Percentiles rank a stretch among this genome's conserved stretches.
Conservation (phyloP, 306 rosid species). For the Cicer chorassanicum region DNA sequence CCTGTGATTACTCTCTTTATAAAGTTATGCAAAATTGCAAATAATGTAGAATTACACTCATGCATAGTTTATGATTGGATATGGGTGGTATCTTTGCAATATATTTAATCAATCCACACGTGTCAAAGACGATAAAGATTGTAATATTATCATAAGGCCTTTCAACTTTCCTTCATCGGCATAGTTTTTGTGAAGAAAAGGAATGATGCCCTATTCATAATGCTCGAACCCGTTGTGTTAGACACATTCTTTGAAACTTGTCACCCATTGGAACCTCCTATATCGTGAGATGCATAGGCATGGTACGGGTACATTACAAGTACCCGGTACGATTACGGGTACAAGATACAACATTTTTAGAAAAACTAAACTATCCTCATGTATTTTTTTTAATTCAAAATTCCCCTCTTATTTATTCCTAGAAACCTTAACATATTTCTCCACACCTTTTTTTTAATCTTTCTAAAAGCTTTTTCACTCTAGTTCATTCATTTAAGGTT, state of each 20-base stretch:
- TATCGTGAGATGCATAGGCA: background rate
- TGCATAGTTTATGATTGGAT: slow-evolving; percentile 43
- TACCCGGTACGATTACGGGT: background rate
- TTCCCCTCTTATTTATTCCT: background rate
- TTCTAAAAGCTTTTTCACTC: background rate
- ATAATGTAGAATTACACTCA: slow-evolving; percentile 25
- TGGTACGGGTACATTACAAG: background rate
- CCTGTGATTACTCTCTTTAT: slow-evolving; percentile 64
- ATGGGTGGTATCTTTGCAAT: slow-evolving; percentile 19
- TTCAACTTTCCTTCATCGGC: slow-evolving; percentile 25
- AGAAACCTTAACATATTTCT: background rate
- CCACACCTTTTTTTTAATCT: background rate
- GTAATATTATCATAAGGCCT: slow-evolving; percentile 29
- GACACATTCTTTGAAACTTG: slow-evolving; percentile 10
- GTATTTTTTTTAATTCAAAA: slow-evolving; percentile 3
- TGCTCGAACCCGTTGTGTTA: background rate
- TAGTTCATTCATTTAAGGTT: background rate
- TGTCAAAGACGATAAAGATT: slow-evolving; percentile 11
- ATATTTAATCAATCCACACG: slow-evolving; percentile 17
- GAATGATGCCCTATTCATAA: slow-evolving; percentile 17
- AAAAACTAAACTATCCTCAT: background rate
- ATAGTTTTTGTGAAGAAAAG: slow-evolving; percentile 36
- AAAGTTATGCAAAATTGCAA: slow-evolving; percentile 38
- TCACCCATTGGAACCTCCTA: background rate
- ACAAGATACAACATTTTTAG: background rate